These are phyloP conservation scores for Camellia granthamiana DNA, from an alignment of 148 eudicot genomes.

Conservation along the genomic window DNA sequence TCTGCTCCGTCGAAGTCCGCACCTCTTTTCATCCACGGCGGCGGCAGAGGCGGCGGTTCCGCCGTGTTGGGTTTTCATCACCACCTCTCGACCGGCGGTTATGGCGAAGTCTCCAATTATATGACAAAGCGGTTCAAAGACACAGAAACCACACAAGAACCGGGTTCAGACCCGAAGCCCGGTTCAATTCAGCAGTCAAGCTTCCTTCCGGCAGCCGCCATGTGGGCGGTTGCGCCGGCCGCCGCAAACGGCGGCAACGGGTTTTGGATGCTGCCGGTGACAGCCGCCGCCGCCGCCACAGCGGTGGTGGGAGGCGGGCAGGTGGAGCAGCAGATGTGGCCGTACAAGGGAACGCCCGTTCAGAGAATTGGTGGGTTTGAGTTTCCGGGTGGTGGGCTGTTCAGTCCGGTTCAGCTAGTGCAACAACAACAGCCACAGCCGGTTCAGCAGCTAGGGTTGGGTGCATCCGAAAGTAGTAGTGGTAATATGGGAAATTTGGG, in stretches of 20 bases:
- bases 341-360: slow-evolving; percentile 24
- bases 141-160: background rate
- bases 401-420: slow-evolving; percentile 30
- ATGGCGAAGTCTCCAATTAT: slow-evolving; percentile 4
- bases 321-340: slow-evolving; percentile 30
- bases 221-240: slow-evolving; percentile 42
- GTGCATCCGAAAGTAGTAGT: slow-evolving; percentile 17
- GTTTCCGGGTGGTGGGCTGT: slow-evolving; percentile 27
- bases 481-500: slow-evolving; percentile 28
- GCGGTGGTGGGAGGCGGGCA: slow-evolving; percentile 8
- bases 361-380: slow-evolving; percentile 34
- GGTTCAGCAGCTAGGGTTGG: slow-evolving; percentile 30
- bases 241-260: slow-evolving; percentile 29
- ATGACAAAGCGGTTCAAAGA: background rate
- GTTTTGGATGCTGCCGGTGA: slow-evolving; percentile 41
- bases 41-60: background rate
- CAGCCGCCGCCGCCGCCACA: slow-evolving; percentile 2
- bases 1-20: slow-evolving; percentile 10
- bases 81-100: background rate
- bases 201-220: slow-evolving; percentile 27
- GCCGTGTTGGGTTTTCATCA: slow-evolving; percentile 7
- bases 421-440: slow-evolving; percentile 26
- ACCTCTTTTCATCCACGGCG: slow-evolving; percentile 6
- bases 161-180: slow-evolving; percentile 24
- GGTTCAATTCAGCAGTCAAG: slow-evolving; percentile 22